Evolutionary conservation across 805 yeast genomes (phyloP), one percentile per base, ranked within the genome.

Genomic region (Myxozyma mucilagina): DNA sequence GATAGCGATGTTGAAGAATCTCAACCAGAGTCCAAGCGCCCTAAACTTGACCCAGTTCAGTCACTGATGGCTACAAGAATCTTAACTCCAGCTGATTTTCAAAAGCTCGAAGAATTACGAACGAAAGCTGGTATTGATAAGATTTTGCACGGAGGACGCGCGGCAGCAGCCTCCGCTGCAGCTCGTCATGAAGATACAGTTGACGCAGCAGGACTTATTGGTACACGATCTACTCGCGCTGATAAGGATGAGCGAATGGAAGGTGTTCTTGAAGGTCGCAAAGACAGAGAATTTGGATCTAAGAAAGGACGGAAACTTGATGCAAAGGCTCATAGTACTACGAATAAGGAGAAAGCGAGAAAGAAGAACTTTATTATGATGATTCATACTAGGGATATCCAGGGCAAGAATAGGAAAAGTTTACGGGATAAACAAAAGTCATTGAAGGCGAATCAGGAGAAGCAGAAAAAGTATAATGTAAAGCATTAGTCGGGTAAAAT

Each of bases 321-420:
- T 63, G 87, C 85, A 29, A 82, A 82, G 57, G 80, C 83, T 16
- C 97, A 87, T 73, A 89, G 96, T 34, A 92, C 98, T 10, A 94
- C 99, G 1, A 94, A 94, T 75, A 85, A 85, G 76, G 97, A 96
- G 77, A 94, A 94, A 84, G 96, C 91, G 29, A 84, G 98, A 75
- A 90, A 90, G 90, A 94, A 94, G 97, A 94, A 94, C 77, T 94
- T 91, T 73, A 93, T 94, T 73, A 94, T 94, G 99, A 89, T 89
- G 93, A 89, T 94, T 69, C 99, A 94, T 76, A 94, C 93, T 79
- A 85, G 85, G 70, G 86, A 89, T 53, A 98, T 94, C 43, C 96
- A 89, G 75, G 98, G 98, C 65, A 94, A 94, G 76, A 92, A 87
- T 66, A 89, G 87, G 77, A 80, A 87, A 82, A 89, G 97, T 59